Base-by-base conservation (phyloP, 306 rosid genomes). In the Crotalaria pallida region DNA sequence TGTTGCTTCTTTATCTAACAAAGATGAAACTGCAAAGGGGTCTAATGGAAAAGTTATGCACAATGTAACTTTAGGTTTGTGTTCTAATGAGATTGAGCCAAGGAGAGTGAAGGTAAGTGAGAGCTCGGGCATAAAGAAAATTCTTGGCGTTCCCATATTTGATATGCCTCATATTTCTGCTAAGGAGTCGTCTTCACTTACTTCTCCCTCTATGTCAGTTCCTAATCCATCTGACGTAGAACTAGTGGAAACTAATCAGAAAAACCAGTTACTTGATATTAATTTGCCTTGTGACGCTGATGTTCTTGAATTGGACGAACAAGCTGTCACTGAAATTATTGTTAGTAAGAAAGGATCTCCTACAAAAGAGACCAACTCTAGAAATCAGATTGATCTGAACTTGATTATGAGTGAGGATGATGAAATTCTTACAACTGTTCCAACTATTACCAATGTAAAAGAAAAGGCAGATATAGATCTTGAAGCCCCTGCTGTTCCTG, bases 351-450 rank as follows among this genome's bases (percentile, higher is more conserved):
- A 72, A 18, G 70, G 62, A 38, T 81, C 56, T 34, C 77, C 81
- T 58, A 51, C 70, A 57, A 73, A 33, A n/a, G 55, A 77, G 81
- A 69, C 77, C 49, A 43, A 52, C 77, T 65, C 81, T 76, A 82
- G 91, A 85, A 82, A 72, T 63, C 77, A 80, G 64, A 84, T 93
- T 70, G 98, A 93, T 84, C 80, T 93, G 85, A 93, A 93, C 83
- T 84, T 78, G 69, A 80, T 78, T 82, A 77, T 85, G 81, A 84
- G 75, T 51, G 96, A 88, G 17, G 94, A 88, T 44, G 97, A 93
- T 85, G 75, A 44, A 76, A 65, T 80, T 71, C 50, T 82, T 73
- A 68, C 65, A 64, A 79, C 80, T 41, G 57, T 21, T 67, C 73
- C 87, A 11, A 24, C 59, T 55, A 24, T n/a, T n/a, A n/a, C 70